Conservation (phyloP, 257 asterid species). For the Gentiana macrophylla region DNA sequence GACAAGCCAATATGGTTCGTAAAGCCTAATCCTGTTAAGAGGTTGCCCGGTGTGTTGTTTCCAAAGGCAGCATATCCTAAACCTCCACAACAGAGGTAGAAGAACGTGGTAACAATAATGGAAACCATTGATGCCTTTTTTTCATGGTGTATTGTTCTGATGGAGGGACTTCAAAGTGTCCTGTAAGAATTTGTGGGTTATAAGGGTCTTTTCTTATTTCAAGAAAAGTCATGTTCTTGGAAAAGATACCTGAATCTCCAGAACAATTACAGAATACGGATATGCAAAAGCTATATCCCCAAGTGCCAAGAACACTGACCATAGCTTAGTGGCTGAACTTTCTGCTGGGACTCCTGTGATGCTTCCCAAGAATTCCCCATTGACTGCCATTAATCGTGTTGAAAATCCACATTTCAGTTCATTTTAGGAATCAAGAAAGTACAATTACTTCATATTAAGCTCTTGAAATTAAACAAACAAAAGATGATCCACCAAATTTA, state of each 20-base stretch:
- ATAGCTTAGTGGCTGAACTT: constrained; percentile 32
- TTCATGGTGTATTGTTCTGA: constrained; percentile 57
- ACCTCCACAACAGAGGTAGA: constrained; percentile 52
- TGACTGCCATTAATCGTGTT: too few relatives aligned
- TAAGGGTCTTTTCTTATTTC: too few relatives aligned
- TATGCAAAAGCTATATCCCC: constrained; percentile 76
- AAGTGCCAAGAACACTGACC: constrained; percentile 42
- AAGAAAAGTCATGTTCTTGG: too few relatives aligned
- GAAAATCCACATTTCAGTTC: too few relatives aligned
- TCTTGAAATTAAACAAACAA: too few relatives aligned
- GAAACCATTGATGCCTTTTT: constrained; percentile 40
- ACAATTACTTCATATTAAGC: too few relatives aligned
- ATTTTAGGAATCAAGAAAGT: too few relatives aligned
- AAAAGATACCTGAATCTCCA: constrained; percentile 56
- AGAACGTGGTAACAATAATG: constrained; percentile 32
- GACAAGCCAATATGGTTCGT: constrained; percentile 66
- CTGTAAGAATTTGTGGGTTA: constrained; percentile 12
- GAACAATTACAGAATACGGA: constrained; percentile 50
- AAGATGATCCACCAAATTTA: too few relatives aligned
- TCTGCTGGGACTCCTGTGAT: constrained; percentile 45
- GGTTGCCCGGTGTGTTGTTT: constrained; percentile 49
- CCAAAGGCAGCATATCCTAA: constrained; percentile 80
- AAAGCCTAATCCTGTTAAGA: constrained; percentile 71
- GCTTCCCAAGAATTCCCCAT: constrained; percentile 56
- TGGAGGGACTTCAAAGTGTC: constrained; percentile 68